Evolutionary conservation across 257 asterid genomes (phyloP).

Genomic region (Solanum rostratum): DNA sequence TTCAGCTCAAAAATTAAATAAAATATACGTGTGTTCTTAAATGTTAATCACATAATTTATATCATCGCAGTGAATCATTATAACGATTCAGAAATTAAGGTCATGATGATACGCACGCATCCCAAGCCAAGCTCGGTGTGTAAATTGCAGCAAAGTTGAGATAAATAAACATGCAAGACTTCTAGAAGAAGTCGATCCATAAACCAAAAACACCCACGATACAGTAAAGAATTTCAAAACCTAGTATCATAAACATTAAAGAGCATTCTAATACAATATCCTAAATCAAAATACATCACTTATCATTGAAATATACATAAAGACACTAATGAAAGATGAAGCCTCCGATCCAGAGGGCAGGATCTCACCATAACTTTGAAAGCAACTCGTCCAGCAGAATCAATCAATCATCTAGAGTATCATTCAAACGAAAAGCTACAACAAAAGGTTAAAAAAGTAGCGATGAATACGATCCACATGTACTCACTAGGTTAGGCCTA

Average conservation of each 20-base stretch:
- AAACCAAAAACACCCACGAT: too few species aligned
- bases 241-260: too few species aligned
- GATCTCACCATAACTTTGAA: background rate
- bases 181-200: background rate
- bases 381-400: background rate
- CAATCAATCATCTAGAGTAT: background rate
- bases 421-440: background rate
- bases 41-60: too few species aligned
- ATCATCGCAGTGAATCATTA: too few species aligned
- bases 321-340: too few species aligned
- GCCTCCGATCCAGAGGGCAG: background rate
- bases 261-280: too few species aligned
- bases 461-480: too few species aligned
- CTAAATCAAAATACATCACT: background rate
- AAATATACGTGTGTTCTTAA: too few species aligned
- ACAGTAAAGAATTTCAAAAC: background rate
- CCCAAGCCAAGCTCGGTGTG: background rate
- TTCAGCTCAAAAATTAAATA: too few species aligned
- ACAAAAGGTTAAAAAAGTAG: too few species aligned
- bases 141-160: background rate
- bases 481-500: background rate
- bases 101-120: background rate
- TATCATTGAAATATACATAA: background rate
- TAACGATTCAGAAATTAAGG: too few species aligned
- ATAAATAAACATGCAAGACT: background rate